phyloP scores from a whole-genome alignment of 371 early-diverging fungal species.

The Apophysomyces trapeziformis region DNA sequence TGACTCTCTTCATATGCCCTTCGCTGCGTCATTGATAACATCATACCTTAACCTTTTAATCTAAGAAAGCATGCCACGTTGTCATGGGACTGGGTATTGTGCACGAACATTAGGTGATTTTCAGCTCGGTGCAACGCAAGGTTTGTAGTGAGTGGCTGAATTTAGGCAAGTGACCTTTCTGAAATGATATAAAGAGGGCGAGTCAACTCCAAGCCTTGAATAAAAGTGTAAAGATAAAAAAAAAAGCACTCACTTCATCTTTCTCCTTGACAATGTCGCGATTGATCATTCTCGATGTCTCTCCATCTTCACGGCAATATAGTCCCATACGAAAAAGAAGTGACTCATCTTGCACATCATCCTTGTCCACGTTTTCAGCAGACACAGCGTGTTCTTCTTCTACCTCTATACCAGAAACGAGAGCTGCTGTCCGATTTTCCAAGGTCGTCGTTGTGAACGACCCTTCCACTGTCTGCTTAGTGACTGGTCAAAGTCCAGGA shows the following conservation, averaged over 20 bases:
- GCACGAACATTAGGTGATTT: slow-evolving; percentile 8
- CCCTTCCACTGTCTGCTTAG: slow-evolving; percentile 8
- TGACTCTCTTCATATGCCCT: background rate
- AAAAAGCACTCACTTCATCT: background rate
- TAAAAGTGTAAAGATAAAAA: background rate
- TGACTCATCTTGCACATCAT: background rate
- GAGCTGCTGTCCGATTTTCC: slow-evolving; percentile 10
- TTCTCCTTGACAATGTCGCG: slow-evolving; percentile 1
- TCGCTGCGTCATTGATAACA: background rate
- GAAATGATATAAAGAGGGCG: slow-evolving; percentile 3
- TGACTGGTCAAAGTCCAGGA: slow-evolving; percentile 2
- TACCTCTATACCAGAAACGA: background rate
- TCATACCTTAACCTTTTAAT: background rate
- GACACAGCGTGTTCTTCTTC: slow-evolving; percentile 1
- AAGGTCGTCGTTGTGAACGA: slow-evolving; percentile 13
- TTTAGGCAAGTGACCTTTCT: slow-evolving; percentile 8
- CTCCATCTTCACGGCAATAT: background rate
- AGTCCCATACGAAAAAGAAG: slow-evolving; percentile 10
- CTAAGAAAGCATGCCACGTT: slow-evolving; percentile 9
- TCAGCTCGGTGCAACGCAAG: slow-evolving; percentile 5
- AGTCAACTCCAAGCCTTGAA: background rate
- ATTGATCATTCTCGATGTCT: slow-evolving; percentile 4
- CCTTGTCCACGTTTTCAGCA: slow-evolving; percentile 1
- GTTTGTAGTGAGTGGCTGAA: slow-evolving; percentile 1
- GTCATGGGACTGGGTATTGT: slow-evolving; percentile 8